Conservation (phyloP, 1,284 basidiomycete genomes). For the Cryptococcus depauperatus region DNA sequence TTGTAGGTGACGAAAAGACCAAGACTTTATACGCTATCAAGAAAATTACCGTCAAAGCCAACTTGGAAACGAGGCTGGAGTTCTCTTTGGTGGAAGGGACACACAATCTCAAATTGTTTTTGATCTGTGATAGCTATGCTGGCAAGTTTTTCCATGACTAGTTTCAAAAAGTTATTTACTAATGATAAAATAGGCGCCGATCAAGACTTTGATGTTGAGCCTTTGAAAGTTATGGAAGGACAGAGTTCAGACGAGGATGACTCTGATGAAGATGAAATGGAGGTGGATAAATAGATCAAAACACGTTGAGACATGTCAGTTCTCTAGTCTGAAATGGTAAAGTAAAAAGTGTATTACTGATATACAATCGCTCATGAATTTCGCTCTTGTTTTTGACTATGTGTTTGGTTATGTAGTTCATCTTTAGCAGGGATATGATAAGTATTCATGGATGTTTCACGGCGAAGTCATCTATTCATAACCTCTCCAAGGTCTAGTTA, state of each 20-base stretch:
- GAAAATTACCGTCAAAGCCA: constrained; percentile 78
- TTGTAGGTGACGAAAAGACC: constrained; percentile 70
- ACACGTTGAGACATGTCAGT: not conserved
- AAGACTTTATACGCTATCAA: constrained; percentile 82
- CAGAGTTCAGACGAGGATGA: constrained; percentile 64
- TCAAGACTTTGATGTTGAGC: constrained; percentile 73
- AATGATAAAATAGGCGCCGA: too few species aligned
- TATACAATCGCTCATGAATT: too few species aligned
- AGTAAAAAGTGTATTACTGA: not conserved
- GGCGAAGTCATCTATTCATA: too few species aligned
- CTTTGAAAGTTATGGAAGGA: constrained; percentile 76
- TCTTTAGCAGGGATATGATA: too few species aligned
- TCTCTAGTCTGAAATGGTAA: not conserved
- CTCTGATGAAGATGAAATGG: constrained; percentile 56
- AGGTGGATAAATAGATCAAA: constrained; percentile 18
- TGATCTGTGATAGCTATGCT: constrained; percentile 86
- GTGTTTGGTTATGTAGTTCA: too few species aligned
- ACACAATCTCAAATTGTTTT: constrained; percentile 73
- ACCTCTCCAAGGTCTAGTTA: too few species aligned
- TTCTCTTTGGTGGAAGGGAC: constrained; percentile 76
- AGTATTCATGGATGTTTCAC: too few species aligned
- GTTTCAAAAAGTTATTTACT: not conserved
- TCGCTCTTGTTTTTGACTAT: too few species aligned
- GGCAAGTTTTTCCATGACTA: not conserved
- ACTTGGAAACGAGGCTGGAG: constrained; percentile 73